These are phyloP conservation scores for Aspergillus spinulosporus DNA, from an alignment of 2,329 filamentous ascomycete species.

Conservation along the genomic window DNA sequence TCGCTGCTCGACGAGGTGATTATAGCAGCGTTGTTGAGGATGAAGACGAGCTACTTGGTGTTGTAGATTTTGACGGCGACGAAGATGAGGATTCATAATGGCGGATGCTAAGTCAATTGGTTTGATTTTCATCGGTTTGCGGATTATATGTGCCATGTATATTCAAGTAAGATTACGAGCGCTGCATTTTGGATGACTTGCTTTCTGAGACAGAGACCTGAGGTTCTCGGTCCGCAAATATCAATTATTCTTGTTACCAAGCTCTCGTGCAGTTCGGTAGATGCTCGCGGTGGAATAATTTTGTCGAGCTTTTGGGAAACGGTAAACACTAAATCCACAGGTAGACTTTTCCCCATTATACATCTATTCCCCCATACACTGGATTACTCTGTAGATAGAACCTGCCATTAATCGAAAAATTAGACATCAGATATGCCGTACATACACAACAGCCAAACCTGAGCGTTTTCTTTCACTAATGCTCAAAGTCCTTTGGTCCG, in stretches of 20 bases:
- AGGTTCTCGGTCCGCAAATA: not conserved
- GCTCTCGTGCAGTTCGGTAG: not conserved
- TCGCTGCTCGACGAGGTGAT: slow-evolving; percentile 81
- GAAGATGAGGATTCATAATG: slow-evolving; percentile 64
- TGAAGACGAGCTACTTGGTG: slow-evolving; percentile 85
- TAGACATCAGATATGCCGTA: no score
- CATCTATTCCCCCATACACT: no score
- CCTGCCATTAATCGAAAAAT: no score
- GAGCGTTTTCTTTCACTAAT: not conserved
- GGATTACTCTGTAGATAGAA: no score
- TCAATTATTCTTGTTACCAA: not conserved
- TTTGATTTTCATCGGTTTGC: not conserved
- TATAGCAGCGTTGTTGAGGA: slow-evolving; percentile 89
- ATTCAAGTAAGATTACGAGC: slow-evolving; percentile 2
- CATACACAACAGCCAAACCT: no score
- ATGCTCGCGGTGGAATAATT: not conserved
- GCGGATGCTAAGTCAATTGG: not conserved
- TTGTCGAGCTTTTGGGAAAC: no score
- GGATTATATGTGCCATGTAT: slow-evolving; percentile 8
- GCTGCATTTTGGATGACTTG: slow-evolving; percentile 4
- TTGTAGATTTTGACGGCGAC: slow-evolving; percentile 86
- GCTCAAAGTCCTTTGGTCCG: slow-evolving; percentile 60
- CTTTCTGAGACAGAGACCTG: not conserved
- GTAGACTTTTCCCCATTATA: no score
- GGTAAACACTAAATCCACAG: no score